Evolutionary conservation across 768 basidiomycete genomes (phyloP).

Genomic region (Russula griseocarnosa): DNA sequence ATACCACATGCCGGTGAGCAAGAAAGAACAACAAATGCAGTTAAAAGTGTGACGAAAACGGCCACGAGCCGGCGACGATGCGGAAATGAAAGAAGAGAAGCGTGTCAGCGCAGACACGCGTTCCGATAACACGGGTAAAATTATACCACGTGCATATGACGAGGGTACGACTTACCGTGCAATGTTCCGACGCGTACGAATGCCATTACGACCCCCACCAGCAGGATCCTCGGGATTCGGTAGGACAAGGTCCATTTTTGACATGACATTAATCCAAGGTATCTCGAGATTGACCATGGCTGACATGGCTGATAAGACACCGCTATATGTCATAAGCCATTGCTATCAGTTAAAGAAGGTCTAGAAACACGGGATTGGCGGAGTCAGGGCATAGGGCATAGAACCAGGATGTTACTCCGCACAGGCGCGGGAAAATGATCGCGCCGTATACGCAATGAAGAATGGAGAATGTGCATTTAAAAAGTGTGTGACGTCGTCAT

Average conservation of each 20-base stretch:
- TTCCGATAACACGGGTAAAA: constrained; percentile 17
- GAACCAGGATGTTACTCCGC: background rate
- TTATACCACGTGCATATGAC: constrained; percentile 25
- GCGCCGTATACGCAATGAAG: constrained; percentile 7
- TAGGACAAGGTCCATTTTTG: constrained; percentile 97
- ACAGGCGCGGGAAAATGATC: background rate
- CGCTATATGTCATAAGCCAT: constrained; percentile 44
- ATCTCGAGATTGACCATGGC: constrained; percentile 98
- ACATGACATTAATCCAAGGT: constrained; percentile 97
- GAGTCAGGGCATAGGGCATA: constrained; percentile 21
- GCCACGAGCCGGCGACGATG: constrained; percentile 17
- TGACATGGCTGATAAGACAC: constrained; percentile 96
- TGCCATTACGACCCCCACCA: constrained; percentile 60
- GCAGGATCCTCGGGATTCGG: constrained; percentile 55
- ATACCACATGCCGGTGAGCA: constrained; percentile 16
- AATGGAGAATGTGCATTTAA: background rate
- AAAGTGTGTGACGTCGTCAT: constrained; percentile 10
- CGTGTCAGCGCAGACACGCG: constrained; percentile 14
- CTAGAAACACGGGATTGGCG: constrained; percentile 18
- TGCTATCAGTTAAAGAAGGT: constrained; percentile 19
- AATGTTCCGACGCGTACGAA: constrained; percentile 71
- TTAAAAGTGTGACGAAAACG: constrained; percentile 19
- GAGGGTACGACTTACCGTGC: constrained; percentile 53
- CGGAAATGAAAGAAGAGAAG: constrained; percentile 30
- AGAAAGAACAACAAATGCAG: constrained; percentile 22